Evolutionary conservation across 2,329 filamentous ascomycete genomes (phyloP), one percentile per base, ranked within the genome.

Genomic region (Teratosphaeria gauchensis): DNA sequence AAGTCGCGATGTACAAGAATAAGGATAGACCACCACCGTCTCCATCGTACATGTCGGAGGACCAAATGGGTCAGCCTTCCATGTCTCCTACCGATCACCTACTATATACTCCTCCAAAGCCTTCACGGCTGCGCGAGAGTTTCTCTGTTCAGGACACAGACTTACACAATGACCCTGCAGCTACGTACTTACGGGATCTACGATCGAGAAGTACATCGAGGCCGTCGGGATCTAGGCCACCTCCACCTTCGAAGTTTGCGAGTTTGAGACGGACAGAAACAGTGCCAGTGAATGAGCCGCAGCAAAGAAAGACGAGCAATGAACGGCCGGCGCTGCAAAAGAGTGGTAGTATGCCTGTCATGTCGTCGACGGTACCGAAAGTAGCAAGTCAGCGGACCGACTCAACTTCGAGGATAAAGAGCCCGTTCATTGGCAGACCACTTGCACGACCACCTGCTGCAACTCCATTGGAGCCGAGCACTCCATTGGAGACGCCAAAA

Each of bases 151-250:
- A 64, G 59, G 51, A 63, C 51, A 24, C 56, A 52, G 59, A 63
- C 66, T 70, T 63, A 68, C 64, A 59, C 42, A 11, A 59, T 60
- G 24, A 63, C 56, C 62, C 69, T 63, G 61, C 74, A 90, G 88
- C 85, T 64, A 78, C 79, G 61, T 92, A 90, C 72, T 81, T 91
- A 38, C 79, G 85, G 65, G 83, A 86, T 64, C 81, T 92, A 38
- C 85, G 89, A 65, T 83, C 81, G 65, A 88, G 82, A 72, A 84
- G 86, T 56, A 78, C 84, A 58, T 78, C 81, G 38, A 82, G 88
- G 58, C 88, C 88, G 8, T 86, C 84, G 58, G 88, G 88, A 62
- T 86, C 87, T 55, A 80, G 88, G 63, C 87, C 88, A 60, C 81
- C 80, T 53, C 84, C 83, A 11, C 74, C 77, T 24, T 80, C 78